A percentile compares a stretch with the other conserved stretches of the same genome.
Conservation (phyloP, 495 filamentous ascomycete species). For the Lepraria neglecta region DNA sequence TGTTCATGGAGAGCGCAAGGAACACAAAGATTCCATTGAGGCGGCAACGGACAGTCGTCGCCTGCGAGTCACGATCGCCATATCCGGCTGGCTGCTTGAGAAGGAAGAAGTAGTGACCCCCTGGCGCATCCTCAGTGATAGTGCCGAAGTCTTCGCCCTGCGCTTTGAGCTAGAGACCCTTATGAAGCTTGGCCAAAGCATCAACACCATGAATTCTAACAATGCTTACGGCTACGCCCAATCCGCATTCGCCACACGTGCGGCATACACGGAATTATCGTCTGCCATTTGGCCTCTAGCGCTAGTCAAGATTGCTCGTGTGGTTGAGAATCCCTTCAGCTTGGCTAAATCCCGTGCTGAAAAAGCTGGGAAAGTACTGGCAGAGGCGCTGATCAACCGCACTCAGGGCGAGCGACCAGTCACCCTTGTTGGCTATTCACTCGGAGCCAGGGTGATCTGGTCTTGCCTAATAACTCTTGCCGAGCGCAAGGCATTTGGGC, state of each 20-base stretch:
- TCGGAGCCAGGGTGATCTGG: conserved; percentile 88
- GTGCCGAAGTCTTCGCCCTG: conserved; percentile 74
- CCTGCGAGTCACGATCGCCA: conserved; percentile 72
- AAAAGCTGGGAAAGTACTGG: conserved; percentile 78
- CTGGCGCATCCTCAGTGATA: conserved; percentile 65
- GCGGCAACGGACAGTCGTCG: conserved; percentile 49
- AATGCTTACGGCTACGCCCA: conserved; percentile 73
- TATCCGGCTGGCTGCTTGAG: conserved; percentile 74
- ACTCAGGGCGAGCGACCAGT: conserved; percentile 85
- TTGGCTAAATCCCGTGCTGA: conserved; percentile 75
- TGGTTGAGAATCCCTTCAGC: conserved; percentile 88
- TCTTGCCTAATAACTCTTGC: conserved; percentile 70
- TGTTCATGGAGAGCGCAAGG: conserved; percentile 44
- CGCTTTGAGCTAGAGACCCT: conserved; percentile 77
- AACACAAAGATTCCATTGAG: conserved; percentile 33
- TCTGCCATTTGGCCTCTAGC: conserved; percentile 70
- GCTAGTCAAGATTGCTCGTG: conserved; percentile 68
- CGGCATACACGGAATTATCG: conserved; percentile 66
- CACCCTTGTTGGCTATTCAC: conserved; percentile 78
- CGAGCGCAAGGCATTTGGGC: conserved; percentile 70
- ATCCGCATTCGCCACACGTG: conserved; percentile 67
- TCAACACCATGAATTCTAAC: conserved; percentile 67
- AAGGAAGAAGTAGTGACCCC: conserved; percentile 63
- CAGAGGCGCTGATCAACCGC: conserved; percentile 81
- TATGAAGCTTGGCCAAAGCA: conserved; percentile 66